Conservation (phyloP, 768 basidiomycete species). For the Kwoniella heveanensis region DNA sequence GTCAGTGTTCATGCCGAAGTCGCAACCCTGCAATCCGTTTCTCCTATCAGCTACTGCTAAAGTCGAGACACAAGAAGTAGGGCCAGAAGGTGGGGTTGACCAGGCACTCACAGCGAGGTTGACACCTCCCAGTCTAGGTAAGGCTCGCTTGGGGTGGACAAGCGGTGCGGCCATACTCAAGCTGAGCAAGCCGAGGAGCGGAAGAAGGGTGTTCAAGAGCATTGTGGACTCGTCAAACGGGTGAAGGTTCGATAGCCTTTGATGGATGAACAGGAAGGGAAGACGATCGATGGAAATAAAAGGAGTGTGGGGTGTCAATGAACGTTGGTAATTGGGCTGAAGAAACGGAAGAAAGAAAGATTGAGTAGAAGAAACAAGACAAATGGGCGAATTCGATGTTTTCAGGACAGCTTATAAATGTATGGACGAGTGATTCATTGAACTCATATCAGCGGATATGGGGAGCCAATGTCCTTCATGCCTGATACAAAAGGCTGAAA, state of each 20-base stretch:
- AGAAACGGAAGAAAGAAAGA: neutral
- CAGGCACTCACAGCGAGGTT: constrained; percentile 41
- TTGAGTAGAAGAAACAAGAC: too few relatives aligned
- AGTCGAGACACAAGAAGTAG: too few relatives aligned
- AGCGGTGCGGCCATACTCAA: neutral
- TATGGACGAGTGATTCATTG: too few relatives aligned
- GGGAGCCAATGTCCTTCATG: too few relatives aligned
- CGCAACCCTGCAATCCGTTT: constrained; percentile 49
- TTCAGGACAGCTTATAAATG: too few relatives aligned
- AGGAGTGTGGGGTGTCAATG: constrained; percentile 5
- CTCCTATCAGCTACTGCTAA: too few relatives aligned
- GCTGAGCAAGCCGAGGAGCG: constrained; percentile 1
- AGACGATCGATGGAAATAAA: neutral
- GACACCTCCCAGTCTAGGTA: constrained; percentile 41
- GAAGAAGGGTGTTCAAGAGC: neutral
- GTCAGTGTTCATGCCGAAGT: constrained; percentile 40
- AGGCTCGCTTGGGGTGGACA: constrained; percentile 16
- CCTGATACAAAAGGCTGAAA: too few relatives aligned
- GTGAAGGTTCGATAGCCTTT: neutral
- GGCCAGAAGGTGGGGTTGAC: too few relatives aligned
- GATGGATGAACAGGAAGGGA: too few relatives aligned
- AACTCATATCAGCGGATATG: too few relatives aligned
- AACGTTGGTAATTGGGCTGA: constrained; percentile 1
- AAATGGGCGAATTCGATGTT: too few relatives aligned
- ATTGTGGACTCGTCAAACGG: neutral